Evolutionary conservation across 306 rosid species (phyloP).

Genomic region (Pyrus betulifolia): DNA sequence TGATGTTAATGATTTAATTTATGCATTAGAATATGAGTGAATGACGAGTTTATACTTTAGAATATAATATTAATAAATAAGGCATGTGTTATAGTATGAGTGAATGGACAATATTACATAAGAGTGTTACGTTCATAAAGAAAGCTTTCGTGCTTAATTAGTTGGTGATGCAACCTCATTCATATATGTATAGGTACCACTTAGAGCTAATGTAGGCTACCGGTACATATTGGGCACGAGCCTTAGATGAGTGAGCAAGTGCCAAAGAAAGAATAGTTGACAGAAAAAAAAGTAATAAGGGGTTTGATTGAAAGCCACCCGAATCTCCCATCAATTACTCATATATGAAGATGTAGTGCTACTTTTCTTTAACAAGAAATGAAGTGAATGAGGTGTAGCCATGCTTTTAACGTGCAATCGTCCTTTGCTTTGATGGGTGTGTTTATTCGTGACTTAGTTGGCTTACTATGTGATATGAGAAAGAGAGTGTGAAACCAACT

Average conservation of each 20-base stretch:
- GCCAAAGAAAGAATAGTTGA: neutral
- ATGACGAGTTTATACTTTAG: neutral
- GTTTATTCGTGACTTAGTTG: constrained; percentile 29
- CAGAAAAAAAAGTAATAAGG: constrained; percentile 1
- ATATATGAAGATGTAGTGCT: neutral
- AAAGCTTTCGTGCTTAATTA: neutral
- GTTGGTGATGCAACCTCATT: neutral
- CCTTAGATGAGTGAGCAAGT: constrained; percentile 5
- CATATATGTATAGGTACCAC: neutral
- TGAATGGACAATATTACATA: neutral
- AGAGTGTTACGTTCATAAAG: neutral
- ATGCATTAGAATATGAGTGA: no score
- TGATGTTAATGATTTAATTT: no score
- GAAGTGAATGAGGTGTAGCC: constrained; percentile 28
- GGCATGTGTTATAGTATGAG: no score
- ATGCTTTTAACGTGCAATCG: constrained; percentile 51
- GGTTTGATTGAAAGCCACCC: constrained; percentile 35
- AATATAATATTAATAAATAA: no score
- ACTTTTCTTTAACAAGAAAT: constrained; percentile 28
- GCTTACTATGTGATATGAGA: constrained; percentile 16
- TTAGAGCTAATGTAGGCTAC: neutral
- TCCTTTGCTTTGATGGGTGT: constrained; percentile 32
- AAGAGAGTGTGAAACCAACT: constrained; percentile 34
- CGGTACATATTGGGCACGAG: neutral
- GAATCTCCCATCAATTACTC: constrained; percentile 25